Evolutionary conservation across 495 filamentous ascomycete genomes (phyloP).

Genomic region (Massariosphaeria phaeospora): DNA sequence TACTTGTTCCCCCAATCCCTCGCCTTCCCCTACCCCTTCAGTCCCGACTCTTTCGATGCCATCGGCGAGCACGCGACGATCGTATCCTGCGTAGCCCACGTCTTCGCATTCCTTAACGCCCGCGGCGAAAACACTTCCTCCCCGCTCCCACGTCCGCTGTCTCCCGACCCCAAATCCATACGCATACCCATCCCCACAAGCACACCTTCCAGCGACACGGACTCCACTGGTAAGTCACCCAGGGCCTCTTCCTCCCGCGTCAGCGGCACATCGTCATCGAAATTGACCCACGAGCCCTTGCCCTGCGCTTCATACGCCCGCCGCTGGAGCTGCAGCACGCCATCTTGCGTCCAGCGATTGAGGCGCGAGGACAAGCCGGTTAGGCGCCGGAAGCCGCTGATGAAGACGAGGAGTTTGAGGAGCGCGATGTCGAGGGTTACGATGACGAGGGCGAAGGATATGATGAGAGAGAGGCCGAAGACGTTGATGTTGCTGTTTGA

Average conservation of each 20-base stretch:
- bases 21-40: too few relatives aligned
- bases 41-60: too few relatives aligned
- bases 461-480: conserved; percentile 5
- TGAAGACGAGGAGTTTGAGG: conserved; percentile 8
- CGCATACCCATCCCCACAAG: not conserved
- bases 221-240: not conserved
- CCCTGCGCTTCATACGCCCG: conserved; percentile 7
- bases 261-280: not conserved
- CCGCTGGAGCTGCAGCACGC: conserved; percentile 8
- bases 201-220: not conserved
- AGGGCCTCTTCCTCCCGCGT: not conserved
- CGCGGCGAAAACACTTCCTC: not conserved
- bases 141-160: too few relatives aligned
- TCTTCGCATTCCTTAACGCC: not conserved
- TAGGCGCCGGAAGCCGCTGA: not conserved
- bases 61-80: too few relatives aligned
- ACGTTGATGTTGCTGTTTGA: conserved; percentile 1
- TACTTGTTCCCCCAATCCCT: not conserved
- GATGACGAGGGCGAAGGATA: not conserved
- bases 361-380: not conserved
- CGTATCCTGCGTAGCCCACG: conserved; percentile 6
- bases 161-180: not conserved
- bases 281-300: not conserved
- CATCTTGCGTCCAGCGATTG: conserved; percentile 7
- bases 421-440: conserved; percentile 2